phyloP scores from a whole-genome alignment of 2,329 filamentous ascomycete species.

The Clonostachys sp. region DNA sequence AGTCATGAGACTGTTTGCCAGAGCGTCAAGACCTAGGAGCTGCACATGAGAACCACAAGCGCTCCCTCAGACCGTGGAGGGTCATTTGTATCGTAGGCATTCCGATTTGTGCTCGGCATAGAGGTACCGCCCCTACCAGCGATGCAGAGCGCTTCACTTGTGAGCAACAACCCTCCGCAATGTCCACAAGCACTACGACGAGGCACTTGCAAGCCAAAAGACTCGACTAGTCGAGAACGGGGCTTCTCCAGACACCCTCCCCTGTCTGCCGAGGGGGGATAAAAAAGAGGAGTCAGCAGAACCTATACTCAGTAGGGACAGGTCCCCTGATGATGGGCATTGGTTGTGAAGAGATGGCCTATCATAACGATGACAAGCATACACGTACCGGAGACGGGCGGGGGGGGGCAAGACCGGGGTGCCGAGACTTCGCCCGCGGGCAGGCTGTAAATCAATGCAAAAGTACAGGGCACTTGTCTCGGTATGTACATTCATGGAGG shows the following conservation, averaged over 20 bases:
- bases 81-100: no score
- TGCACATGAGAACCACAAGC: no score
- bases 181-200: neutral
- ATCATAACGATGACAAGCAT: neutral
- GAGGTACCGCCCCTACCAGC: neutral
- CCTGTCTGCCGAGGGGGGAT: constrained; percentile 3
- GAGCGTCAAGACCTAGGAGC: no score
- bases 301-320: neutral
- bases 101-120: no score
- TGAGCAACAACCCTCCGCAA: neutral
- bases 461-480: constrained; percentile 2
- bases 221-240: no score
- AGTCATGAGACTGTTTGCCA: no score
- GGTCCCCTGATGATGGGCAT: constrained; percentile 1
- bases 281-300: no score
- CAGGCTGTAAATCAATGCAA: constrained; percentile 4
- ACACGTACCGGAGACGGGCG: neutral
- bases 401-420: constrained; percentile 5
- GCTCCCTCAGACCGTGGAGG: no score
- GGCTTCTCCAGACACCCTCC: neutral
- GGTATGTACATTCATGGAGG: constrained; percentile 4
- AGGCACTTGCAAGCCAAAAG: no score
- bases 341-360: neutral
- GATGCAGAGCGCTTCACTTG: neutral
- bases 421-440: constrained; percentile 6